Conservation (phyloP, 1,284 basidiomycete species). For the Mycena sp. region DNA sequence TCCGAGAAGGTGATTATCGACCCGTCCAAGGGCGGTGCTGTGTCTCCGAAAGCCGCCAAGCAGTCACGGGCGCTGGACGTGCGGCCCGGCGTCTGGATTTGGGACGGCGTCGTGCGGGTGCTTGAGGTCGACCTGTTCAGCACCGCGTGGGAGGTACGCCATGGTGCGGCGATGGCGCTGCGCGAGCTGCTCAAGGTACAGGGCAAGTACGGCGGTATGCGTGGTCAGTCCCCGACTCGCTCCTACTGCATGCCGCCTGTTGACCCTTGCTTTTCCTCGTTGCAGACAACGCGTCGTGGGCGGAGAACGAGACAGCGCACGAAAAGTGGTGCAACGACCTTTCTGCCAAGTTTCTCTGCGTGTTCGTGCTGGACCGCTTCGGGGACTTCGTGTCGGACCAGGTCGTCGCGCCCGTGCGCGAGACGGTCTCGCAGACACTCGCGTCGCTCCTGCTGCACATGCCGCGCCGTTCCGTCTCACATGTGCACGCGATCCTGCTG, state of each 20-base stretch:
- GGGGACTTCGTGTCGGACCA: conserved; percentile 98
- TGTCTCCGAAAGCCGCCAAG: conserved; percentile 77
- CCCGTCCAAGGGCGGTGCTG: conserved; percentile 82
- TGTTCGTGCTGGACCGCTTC: conserved; percentile 96
- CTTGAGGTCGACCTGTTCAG: conserved; percentile 90
- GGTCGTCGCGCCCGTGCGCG: conserved; percentile 96
- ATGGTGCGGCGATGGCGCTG: conserved; percentile 93
- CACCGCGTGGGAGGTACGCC: conserved; percentile 92
- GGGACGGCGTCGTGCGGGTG: conserved; percentile 86
- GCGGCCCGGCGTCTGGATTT: conserved; percentile 84
- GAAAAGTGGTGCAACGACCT: conserved; percentile 91
- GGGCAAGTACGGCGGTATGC: conserved; percentile 86
- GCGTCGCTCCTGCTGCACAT: conserved; percentile 91
- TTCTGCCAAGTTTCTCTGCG: conserved; percentile 87
- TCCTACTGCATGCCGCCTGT: too few relatives aligned
- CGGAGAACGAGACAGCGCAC: conserved; percentile 75
- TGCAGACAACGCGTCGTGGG: conserved; percentile 45
- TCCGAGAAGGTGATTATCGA: conserved; percentile 78
- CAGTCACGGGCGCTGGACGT: conserved; percentile 81
- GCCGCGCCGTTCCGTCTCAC: conserved; percentile 77
- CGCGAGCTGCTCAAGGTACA: conserved; percentile 91
- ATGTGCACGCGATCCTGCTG: conserved; percentile 87
- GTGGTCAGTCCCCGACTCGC: conserved; percentile 48
- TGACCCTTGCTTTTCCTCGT: neutral
- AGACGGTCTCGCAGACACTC: conserved; percentile 95